Conservation (phyloP, 805 yeast genomes). For the Saccharomycopsis capsularis region DNA sequence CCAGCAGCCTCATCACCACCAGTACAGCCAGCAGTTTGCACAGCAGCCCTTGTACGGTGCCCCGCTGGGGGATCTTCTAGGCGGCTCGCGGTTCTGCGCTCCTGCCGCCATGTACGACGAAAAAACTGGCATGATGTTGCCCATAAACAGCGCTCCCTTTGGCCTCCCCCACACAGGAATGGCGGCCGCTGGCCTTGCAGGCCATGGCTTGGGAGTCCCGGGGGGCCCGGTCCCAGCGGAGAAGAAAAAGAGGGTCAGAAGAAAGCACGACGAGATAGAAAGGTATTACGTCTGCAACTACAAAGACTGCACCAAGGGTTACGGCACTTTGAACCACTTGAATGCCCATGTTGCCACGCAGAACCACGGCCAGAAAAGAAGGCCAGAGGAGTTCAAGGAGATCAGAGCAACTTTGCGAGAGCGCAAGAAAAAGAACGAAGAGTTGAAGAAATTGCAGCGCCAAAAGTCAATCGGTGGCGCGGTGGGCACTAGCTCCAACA, state of each 20-base stretch:
- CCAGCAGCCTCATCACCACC: constrained; percentile 12
- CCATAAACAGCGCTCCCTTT: background rate
- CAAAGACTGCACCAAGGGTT: constrained; percentile 43
- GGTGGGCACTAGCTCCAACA: background rate
- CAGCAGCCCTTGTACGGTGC: constrained; percentile 1
- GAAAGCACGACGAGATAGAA: constrained; percentile 50
- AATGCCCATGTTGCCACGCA: constrained; percentile 51
- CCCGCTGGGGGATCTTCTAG: background rate
- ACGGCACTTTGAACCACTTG: constrained; percentile 54
- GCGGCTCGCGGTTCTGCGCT: background rate
- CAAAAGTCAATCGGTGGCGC: background rate
- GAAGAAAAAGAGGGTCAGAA: constrained; percentile 41
- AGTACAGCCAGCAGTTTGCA: constrained; percentile 9
- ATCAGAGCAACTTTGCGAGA: constrained; percentile 39
- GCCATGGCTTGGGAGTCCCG: background rate
- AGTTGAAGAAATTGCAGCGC: constrained; percentile 6
- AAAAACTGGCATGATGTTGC: background rate
- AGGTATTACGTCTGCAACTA: constrained; percentile 45
- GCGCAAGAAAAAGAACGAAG: constrained; percentile 31
- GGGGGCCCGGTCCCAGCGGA: constrained; percentile 19
- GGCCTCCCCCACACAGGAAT: background rate
- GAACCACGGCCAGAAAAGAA: constrained; percentile 47
- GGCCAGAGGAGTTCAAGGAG: constrained; percentile 48
- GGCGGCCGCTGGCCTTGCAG: background rate
- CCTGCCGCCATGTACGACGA: background rate